Base-by-base conservation (phyloP, 352 stramenopile species). In the Pythium oligandrum region DNA sequence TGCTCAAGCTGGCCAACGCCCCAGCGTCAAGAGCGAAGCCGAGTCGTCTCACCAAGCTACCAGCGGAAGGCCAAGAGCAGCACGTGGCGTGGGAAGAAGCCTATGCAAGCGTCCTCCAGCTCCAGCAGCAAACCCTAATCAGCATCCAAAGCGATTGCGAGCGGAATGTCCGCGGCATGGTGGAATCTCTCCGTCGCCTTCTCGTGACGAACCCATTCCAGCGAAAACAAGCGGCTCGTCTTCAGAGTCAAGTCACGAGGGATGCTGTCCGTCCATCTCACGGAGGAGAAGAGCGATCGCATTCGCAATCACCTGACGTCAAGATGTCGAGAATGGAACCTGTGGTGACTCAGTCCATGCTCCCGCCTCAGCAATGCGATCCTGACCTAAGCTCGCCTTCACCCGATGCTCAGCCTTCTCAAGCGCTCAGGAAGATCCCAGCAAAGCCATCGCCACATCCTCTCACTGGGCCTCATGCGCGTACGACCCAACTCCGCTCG, bases 101-200 rank as follows among this genome's bases (percentile, higher is more conserved):
- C 1, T 93, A 87, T n/a, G 65, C 44, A 1, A 85, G 73, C n/a
- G 75, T 94, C 0, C 71, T 90, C 12, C 63, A 75, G 31, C 51
- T 93, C 3, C 84, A 95, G 57, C 84, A 93, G 40, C 78, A 93
- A 43, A 88, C 78, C 0, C 81, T 92, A 34, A 74, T 67, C 5
- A 79, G 71, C 30, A 61, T 90, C 4, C 66, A 72, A 3, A 66
- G 71, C 3, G 32, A 84, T 11, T 91, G 80, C 26, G 78, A 84
- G 6, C 70, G 73, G 7, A 70, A 75, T 35, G 58, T 68, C 9
- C 59, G 59, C 11, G 69, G 74, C 1, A 76, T 74, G 33, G 56
- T 83, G 0, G 63, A 81, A 5, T 68, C 66, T 33, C 60, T 92
- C 17, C 87, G 77, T 45, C 55, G 76, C 11, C 34, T 93, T 3